phyloP scores from a whole-genome alignment of 306 rosid species.

The Geum urbanum region DNA sequence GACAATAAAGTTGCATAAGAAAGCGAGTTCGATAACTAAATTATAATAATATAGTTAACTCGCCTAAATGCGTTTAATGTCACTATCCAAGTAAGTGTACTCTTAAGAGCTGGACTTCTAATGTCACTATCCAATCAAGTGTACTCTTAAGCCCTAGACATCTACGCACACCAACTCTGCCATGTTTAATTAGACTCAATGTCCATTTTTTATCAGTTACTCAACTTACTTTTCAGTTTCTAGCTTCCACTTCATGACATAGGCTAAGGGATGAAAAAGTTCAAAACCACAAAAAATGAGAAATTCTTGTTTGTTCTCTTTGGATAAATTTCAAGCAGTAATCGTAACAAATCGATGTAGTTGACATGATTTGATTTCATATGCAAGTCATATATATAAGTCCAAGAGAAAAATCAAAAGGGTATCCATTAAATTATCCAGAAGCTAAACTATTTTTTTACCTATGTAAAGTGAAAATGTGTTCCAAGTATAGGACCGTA shows the following conservation, averaged over 20 bases:
- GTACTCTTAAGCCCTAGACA: too few relatives aligned
- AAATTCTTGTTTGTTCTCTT: constrained; percentile 4
- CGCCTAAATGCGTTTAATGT: too few relatives aligned
- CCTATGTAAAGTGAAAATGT: constrained; percentile 8
- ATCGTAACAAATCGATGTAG: background rate
- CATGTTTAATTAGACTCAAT: too few relatives aligned
- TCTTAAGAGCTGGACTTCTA: too few relatives aligned
- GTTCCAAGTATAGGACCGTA: background rate
- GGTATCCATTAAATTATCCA: background rate
- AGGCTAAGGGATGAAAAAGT: background rate
- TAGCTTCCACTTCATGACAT: constrained; percentile 1
- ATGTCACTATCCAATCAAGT: too few relatives aligned
- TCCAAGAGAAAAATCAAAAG: constrained; percentile 7
- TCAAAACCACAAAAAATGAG: background rate
- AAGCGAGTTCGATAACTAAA: too few relatives aligned
- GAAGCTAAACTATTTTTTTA: background rate
- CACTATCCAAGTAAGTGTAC: too few relatives aligned
- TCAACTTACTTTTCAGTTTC: background rate
- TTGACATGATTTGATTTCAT: background rate
- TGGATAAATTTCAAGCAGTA: constrained; percentile 2
- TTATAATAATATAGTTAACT: too few relatives aligned
- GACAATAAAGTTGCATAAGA: too few relatives aligned
- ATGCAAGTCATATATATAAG: background rate
- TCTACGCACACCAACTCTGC: too few relatives aligned
- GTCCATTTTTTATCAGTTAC: background rate